Percentiles rank a stretch among this genome's conserved stretches.
These are phyloP conservation scores for Calonectria pseudoreteaudii DNA, from an alignment of 2,329 filamentous ascomycete genomes.

Conservation along the genomic window DNA sequence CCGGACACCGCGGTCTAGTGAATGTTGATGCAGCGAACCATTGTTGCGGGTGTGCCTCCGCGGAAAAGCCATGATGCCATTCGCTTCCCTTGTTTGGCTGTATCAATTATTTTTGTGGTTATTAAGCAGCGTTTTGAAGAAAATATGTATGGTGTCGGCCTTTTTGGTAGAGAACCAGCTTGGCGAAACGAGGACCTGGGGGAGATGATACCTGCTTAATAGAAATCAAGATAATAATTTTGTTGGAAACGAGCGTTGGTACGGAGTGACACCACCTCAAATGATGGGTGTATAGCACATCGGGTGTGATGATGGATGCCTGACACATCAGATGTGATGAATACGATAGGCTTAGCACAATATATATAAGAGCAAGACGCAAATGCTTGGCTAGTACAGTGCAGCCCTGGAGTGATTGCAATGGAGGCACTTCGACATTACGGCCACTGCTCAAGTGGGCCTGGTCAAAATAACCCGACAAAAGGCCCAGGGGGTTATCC, in stretches of 20 bases:
- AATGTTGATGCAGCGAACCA: slow-evolving; percentile 35
- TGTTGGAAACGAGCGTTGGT: slow-evolving; percentile 27
- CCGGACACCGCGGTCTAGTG: slow-evolving; percentile 35
- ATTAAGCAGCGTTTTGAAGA: slow-evolving; percentile 36
- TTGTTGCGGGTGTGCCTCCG: slow-evolving; percentile 22
- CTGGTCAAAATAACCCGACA: no score
- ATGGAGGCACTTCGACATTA: no score
- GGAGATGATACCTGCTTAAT: slow-evolving; percentile 40
- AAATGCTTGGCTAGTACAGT: not conserved
- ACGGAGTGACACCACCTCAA: not conserved
- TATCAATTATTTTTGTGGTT: slow-evolving; percentile 30
- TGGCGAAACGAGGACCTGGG: slow-evolving; percentile 29
- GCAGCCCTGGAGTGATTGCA: no score
- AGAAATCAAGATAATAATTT: slow-evolving; percentile 35
- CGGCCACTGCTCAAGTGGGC: no score
- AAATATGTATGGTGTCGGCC: slow-evolving; percentile 31
- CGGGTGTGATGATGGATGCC: not conserved
- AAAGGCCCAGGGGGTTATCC: no score
- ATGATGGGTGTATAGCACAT: not conserved
- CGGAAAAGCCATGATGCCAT: slow-evolving; percentile 22
- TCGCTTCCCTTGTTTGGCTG: slow-evolving; percentile 36
- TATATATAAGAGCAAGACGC: not conserved
- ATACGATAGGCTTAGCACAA: not conserved
- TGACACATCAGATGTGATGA: not conserved
- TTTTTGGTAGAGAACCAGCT: slow-evolving; percentile 31